phyloP scores from a whole-genome alignment of 768 basidiomycete genomes.

The Leccinum truebloodii region DNA sequence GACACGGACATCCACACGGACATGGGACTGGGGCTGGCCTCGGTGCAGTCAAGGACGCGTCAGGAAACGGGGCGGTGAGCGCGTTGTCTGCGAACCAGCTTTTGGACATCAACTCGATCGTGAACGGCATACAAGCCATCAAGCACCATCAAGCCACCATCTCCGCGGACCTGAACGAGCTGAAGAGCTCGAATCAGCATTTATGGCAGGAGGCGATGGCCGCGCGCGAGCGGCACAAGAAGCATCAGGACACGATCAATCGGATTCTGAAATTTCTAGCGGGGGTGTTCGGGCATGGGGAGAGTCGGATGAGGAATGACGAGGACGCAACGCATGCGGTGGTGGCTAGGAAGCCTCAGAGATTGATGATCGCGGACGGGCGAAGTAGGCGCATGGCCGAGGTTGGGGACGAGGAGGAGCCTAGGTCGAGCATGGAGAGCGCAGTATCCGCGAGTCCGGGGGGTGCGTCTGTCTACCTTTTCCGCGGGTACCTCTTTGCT shows the following conservation, averaged over 20 bases:
- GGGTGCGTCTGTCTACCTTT: slow-evolving; percentile 7
- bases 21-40: not conserved
- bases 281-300: slow-evolving; percentile 75
- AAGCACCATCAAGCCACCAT: slow-evolving; percentile 94
- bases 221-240: slow-evolving; percentile 79
- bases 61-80: slow-evolving; percentile 20
- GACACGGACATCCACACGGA: not conserved
- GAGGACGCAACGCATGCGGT: slow-evolving; percentile 42
- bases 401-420: slow-evolving; percentile 43
- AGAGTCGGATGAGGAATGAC: slow-evolving; percentile 39
- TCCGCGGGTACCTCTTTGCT: not conserved
- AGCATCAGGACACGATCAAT: slow-evolving; percentile 96
- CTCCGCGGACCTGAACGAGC: slow-evolving; percentile 81
- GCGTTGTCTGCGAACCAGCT: slow-evolving; percentile 49
- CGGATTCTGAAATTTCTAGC: slow-evolving; percentile 94
- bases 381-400: slow-evolving; percentile 39
- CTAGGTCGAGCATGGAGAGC: slow-evolving; percentile 31
- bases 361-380: slow-evolving; percentile 69
- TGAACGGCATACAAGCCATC: slow-evolving; percentile 82
- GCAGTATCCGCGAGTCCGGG: slow-evolving; percentile 20
- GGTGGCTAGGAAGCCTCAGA: slow-evolving; percentile 48
- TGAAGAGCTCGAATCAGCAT: slow-evolving; percentile 83
- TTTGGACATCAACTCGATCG: slow-evolving; percentile 75
- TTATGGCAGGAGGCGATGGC: slow-evolving; percentile 92
- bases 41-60: slow-evolving; percentile 15